Evolutionary conservation across 1,284 basidiomycete genomes (phyloP), one percentile per base, ranked within the genome.

Genomic region (Heterobasidion annosum): DNA sequence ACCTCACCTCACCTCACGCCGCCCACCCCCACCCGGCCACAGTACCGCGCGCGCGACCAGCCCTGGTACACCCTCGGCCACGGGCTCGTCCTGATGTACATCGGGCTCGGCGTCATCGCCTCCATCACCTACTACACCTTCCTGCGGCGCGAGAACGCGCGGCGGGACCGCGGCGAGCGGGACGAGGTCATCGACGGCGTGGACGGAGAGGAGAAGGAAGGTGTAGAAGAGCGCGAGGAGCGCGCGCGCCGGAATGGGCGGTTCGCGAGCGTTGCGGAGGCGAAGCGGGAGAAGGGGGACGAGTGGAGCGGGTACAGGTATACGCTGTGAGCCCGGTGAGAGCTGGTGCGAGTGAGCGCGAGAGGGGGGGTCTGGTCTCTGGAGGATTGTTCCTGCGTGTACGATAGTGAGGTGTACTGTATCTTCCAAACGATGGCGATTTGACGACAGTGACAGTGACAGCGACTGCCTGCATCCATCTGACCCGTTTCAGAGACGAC

Each of bases 51-150:
- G 1, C 68, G 65, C 44, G 83, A 89, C 64, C 70, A 70, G 56
- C 88, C 88, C 1, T 86, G 83, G 79, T 91, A 84, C 64, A 74
- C 75, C 6, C 70, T 89, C 35, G 88, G 87, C 50, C 78, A 81
- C 56, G 79, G 76, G 10, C 72, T 90, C 34, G 82, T 89, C 40
- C 70, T 87, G 51, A 76, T 85, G 69, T 90, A 87, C 67, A 83
- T 90, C 56, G 78, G 67, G 32, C 70, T 88, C 49, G 87, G 86
- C 5, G 68, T 85, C 56, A 61, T 83, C 37, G 68, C 74, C 55
- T 79, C 83, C 18, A 54, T 72, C 8, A 53, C 64, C 8, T 75
- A 78, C 67, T 68, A 75, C 52, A 60, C 77, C 60, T 63, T 77
- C 37, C 68, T 89, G 48, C 74, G 70, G 44, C 66, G 69, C 33